Percentiles rank a stretch among this genome's conserved stretches.
Conservation (phyloP, 495 filamentous ascomycete species). For the Lindgomyces ingoldianus region DNA sequence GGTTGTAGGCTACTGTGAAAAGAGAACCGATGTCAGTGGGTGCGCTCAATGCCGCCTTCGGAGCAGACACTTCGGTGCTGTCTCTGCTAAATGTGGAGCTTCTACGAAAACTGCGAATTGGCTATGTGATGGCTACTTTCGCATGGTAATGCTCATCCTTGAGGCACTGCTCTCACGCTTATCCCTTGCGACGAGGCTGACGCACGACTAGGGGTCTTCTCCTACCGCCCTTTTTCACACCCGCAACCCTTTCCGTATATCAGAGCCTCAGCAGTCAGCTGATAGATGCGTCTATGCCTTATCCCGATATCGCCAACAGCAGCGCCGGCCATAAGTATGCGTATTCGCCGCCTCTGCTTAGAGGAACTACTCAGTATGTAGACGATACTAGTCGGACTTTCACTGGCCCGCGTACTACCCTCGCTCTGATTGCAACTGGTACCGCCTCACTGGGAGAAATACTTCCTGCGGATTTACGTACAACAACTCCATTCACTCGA, state of each 20-base stretch:
- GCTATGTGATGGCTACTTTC: conserved; percentile 10
- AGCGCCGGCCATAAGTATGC: background rate
- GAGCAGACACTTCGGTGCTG: too few relatives aligned
- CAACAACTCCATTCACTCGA: conserved; percentile 3
- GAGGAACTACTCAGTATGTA: background rate
- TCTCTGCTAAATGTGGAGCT: conserved; percentile 10
- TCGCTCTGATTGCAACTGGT: conserved; percentile 8
- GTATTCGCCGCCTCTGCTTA: conserved; percentile 12
- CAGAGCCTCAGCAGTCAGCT: background rate
- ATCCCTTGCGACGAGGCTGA: background rate
- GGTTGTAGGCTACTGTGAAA: conserved; percentile 15
- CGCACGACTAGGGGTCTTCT: conserved; percentile 3
- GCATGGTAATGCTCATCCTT: conserved; percentile 23
- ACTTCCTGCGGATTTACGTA: background rate
- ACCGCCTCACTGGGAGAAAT: conserved; percentile 23
- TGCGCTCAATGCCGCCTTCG: conserved; percentile 9
- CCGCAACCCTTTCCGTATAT: conserved; percentile 15
- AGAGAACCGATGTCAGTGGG: conserved; percentile 5
- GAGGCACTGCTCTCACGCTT: background rate
- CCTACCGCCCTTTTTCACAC: conserved; percentile 23
- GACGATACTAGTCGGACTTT: conserved; percentile 11
- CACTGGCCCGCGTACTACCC: conserved; percentile 17
- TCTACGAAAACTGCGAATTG: conserved; percentile 17
- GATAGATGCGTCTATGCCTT: background rate
- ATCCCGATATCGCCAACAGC: conserved; percentile 12